Percentiles rank a stretch among this genome's conserved stretches.
These are phyloP conservation scores for Albifimbria verrucaria DNA, from an alignment of 2,329 filamentous ascomycete species.

Conservation along the genomic window DNA sequence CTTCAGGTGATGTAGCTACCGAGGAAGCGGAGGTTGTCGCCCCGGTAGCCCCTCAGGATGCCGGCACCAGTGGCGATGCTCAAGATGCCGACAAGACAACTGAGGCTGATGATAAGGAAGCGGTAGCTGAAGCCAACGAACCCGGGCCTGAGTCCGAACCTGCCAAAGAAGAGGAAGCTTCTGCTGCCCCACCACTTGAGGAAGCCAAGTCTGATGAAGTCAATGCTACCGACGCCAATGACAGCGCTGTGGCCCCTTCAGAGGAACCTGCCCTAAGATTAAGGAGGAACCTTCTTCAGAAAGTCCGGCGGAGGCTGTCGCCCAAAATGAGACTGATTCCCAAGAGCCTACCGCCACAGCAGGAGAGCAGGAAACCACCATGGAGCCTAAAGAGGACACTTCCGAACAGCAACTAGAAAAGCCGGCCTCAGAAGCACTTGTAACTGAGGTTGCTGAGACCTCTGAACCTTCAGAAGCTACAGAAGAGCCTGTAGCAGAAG, in stretches of 20 bases:
- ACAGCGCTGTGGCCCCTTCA: not conserved
- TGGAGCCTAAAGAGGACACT: not conserved
- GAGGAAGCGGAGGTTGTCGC: not conserved
- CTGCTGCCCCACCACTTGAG: not conserved
- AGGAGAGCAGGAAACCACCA: not conserved
- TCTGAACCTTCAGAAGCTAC: not conserved
- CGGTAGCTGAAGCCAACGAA: not conserved
- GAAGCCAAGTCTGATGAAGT: constrained; percentile 1
- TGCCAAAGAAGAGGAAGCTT: not conserved
- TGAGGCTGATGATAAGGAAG: constrained; percentile 1
- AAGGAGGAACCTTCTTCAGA: not conserved
- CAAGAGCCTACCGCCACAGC: not conserved
- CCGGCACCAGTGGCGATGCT: no score
- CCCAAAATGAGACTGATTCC: not conserved
- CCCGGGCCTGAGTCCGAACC: not conserved
- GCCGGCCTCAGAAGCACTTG: constrained; percentile 1
- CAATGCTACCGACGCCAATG: not conserved
- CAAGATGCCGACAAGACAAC: not conserved
- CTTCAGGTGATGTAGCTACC: not conserved
- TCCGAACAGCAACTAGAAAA: constrained; percentile 1
- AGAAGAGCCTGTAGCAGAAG: not conserved
- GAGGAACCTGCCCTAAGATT: not conserved
- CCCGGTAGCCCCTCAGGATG: no score
- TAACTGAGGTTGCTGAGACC: constrained; percentile 1
- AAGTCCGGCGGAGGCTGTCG: not conserved